These are phyloP conservation scores for Entomortierella chlamydospora DNA, from an alignment of 192 early-diverging fungal species.

Conservation along the genomic window DNA sequence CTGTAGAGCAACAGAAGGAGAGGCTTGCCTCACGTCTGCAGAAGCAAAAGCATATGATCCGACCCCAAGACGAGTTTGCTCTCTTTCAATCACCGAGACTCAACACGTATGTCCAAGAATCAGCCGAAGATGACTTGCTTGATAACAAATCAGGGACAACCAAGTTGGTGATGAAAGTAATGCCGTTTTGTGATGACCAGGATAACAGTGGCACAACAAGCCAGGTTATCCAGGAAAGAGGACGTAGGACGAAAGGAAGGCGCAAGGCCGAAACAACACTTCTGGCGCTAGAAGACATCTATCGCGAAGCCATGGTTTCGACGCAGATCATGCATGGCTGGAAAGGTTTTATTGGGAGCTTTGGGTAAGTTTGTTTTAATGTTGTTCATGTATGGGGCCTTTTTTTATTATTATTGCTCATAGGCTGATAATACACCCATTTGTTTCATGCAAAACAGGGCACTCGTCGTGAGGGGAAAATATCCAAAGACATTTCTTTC, in stretches of 20 bases:
- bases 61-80: not conserved
- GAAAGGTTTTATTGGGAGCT: slow-evolving; percentile 52
- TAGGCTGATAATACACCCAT: too few species aligned
- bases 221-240: slow-evolving; percentile 57
- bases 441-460: slow-evolving; percentile 54
- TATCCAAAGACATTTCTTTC: slow-evolving; percentile 74
- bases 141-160: slow-evolving; percentile 4
- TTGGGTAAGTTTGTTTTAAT: slow-evolving; percentile 41
- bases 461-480: slow-evolving; percentile 74
- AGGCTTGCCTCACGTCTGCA: too few species aligned
- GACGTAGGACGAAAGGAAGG: slow-evolving; percentile 75
- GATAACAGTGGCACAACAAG: slow-evolving; percentile 52
- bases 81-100: slow-evolving; percentile 32
- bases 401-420: too few species aligned
- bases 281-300: slow-evolving; percentile 36
- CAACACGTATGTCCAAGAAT: slow-evolving; percentile 17
- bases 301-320: slow-evolving; percentile 64
- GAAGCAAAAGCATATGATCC: not conserved
- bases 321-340: slow-evolving; percentile 50
- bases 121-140: slow-evolving; percentile 29
- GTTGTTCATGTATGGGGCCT: too few species aligned
- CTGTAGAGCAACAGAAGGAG: slow-evolving; percentile 6
- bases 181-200: slow-evolving; percentile 75
- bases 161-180: slow-evolving; percentile 81
- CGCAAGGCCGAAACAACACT: slow-evolving; percentile 2